Base-by-base conservation (phyloP, 176 grass and related monocot species). In the Oryza glaberrima region DNA sequence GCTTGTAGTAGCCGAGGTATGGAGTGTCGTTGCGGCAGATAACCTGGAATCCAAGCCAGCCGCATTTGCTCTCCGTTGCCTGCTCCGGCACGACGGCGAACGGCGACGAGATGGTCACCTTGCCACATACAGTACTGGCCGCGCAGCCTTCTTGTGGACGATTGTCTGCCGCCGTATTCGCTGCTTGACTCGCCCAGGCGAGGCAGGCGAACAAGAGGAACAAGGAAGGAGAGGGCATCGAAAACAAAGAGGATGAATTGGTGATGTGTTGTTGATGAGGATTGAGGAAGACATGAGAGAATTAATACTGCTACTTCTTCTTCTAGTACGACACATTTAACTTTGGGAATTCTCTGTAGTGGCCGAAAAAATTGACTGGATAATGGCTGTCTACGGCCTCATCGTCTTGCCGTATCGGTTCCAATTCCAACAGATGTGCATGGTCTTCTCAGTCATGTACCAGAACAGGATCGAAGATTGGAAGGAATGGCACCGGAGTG, bases 1-100 rank as follows among this genome's bases (percentile, higher is more conserved):
- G 0, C 7, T 0, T 0, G 9, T 48, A 3, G 44, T 2, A 40
- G 0, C 77, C 88, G 13, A 86, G 19, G 66, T 65, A 86, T 0
- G 78, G 66, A 40, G 11, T 63, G n/a, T 1, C 0, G 13, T 20
- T 32, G 0, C 0, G 0, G 35, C 88, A 90, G 3, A 0, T 5
- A 0, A 86, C 54, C 54, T 86, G 65, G 78, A 90, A 82, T 40
- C 66, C 72, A 0, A 36, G 0, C 5, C 0, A 0, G 0, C 9
- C 66, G 10, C 88, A 89, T 4, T 0, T 11, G 38, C 6, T 43
- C 28, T 13, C 63, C 4, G 3, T 1, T 1, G 66, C 22, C 2
- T 36, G 2, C 0, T 54, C 70, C 0, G 4, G 0, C 4, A 63
- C 41, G 40, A 81, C 0, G 15, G 4, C 47, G 40, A 89, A 89